Evolutionary conservation across 345 rosid species (phyloP), one percentile per base, ranked within the genome.

Genomic region (Fremontodendron californicum): DNA sequence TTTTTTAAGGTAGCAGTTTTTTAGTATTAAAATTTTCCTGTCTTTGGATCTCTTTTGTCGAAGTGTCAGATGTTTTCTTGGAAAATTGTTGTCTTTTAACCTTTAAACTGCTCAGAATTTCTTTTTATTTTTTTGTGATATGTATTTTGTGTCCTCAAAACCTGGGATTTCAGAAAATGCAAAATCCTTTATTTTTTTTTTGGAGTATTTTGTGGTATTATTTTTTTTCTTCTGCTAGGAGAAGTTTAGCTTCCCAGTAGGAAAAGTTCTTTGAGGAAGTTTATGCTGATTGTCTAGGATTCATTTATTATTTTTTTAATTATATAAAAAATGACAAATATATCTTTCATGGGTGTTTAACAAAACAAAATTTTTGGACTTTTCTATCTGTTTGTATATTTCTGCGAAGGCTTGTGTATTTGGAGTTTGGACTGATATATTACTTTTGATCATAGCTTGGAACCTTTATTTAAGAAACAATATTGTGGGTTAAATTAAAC

Each of bases 51-150:
- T 74, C 66, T 82, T 78, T 49, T 75, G 49, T 77, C 81, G 68
- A 21, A 57, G 76, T 79, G 87, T 78, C 78, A 80, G 84, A 71
- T 76, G n/a, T 76, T 82, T 57, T 77, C 78, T 31, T 73, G 76
- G 27, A 71, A 71, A 70, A 29, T 52, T 73, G 37, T 45, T 70
- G 35, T 57, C 73, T 64, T 45, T 29, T 45, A 35, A 61, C 21
- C 27, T 49, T 62, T 51, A 61, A 75, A 10, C 42, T 63, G 27
- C 58, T 63, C n/a, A 18, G 19, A 29, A 33, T 33, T 33, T 33
- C 35, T 33, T 18, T 60, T 29, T 60, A 0, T 29, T 29, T 31
- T 31, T 16, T 18, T 31, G 7, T 49, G 67, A 12, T 6, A 16
- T 16, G 40, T 63, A 8, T 63, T 35, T 63, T 35, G 16, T 62